A percentile compares a stretch with the other conserved stretches of the same genome.
These are phyloP conservation scores for Nicotiana tabacum DNA, from an alignment of 257 asterid species.

Conservation along the genomic window DNA sequence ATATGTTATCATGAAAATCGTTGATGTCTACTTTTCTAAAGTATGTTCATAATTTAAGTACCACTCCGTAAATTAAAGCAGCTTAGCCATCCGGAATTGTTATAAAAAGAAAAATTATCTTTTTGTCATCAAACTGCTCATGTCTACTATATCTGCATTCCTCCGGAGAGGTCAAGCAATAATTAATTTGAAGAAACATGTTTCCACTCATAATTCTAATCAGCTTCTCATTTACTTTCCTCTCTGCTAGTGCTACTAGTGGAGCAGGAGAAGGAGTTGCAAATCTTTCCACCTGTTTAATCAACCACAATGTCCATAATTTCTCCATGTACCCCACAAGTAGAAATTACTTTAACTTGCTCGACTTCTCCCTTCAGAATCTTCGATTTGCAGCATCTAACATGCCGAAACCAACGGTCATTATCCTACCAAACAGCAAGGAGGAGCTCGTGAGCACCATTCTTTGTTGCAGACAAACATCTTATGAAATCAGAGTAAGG, in stretches of 20 bases:
- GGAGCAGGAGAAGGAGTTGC: background rate
- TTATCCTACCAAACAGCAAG: conserved; percentile 48
- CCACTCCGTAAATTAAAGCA: no score
- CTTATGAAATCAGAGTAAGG: conserved; percentile 53
- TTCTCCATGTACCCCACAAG: conserved; percentile 36
- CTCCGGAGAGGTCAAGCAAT: no score
- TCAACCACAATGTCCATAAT: conserved; percentile 35
- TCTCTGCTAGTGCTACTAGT: background rate
- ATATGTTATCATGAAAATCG: no score
- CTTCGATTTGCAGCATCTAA: conserved; percentile 36
- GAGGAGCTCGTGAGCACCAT: conserved; percentile 39
- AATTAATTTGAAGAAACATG: no score
- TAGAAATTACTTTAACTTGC: conserved; percentile 30
- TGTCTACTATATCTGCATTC: no score
- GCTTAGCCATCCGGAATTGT: no score
- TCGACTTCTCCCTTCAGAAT: conserved; percentile 63
- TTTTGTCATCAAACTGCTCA: no score
- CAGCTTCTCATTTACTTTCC: conserved; percentile 7
- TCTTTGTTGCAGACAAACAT: conserved; percentile 32
- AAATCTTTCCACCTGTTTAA: conserved; percentile 34
- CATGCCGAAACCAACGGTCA: conserved; percentile 53
- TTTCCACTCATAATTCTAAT: background rate
- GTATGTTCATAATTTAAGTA: no score
- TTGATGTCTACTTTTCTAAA: no score
- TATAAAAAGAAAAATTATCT: no score